Conservation (phyloP, 768 basidiomycete species). For the Mycena haematopus region DNA sequence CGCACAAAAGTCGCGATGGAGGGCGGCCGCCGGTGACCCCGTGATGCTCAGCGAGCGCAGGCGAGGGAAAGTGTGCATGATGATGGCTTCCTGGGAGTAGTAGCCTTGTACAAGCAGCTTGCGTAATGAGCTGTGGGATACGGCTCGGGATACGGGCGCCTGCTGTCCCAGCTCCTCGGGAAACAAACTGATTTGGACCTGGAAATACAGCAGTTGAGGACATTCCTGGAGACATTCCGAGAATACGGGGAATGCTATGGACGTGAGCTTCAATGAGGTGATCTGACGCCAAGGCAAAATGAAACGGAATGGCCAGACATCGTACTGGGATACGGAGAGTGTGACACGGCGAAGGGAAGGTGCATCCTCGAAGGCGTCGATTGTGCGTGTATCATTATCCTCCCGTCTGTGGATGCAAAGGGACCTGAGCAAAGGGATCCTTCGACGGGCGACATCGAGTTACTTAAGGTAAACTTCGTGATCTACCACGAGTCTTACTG, state of each 20-base stretch:
- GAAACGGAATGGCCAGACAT: conserved; percentile 15
- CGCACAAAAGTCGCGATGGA: conserved; percentile 16
- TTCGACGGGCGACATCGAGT: not conserved
- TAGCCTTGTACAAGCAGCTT: conserved; percentile 18
- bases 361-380: conserved; percentile 12
- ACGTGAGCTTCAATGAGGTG: conserved; percentile 17
- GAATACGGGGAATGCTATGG: conserved; percentile 20
- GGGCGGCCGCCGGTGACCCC: not conserved
- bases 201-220: conserved; percentile 18
- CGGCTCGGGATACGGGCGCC: too few relatives aligned
- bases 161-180: not conserved
- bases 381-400: conserved; percentile 6
- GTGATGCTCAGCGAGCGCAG: conserved; percentile 14
- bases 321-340: not conserved
- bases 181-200: not conserved
- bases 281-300: conserved; percentile 23
- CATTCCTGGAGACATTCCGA: conserved; percentile 21
- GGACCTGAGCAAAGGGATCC: conserved; percentile 14
- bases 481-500: not conserved
- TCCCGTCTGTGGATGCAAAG: not conserved
- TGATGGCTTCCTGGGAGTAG: conserved; percentile 10
- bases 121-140: conserved; percentile 12
- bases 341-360: conserved; percentile 20
- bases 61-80: conserved; percentile 13
- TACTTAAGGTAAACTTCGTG: not conserved